Conservation (phyloP, 1,284 basidiomycete genomes). For the Sanghuangporus baumii region DNA sequence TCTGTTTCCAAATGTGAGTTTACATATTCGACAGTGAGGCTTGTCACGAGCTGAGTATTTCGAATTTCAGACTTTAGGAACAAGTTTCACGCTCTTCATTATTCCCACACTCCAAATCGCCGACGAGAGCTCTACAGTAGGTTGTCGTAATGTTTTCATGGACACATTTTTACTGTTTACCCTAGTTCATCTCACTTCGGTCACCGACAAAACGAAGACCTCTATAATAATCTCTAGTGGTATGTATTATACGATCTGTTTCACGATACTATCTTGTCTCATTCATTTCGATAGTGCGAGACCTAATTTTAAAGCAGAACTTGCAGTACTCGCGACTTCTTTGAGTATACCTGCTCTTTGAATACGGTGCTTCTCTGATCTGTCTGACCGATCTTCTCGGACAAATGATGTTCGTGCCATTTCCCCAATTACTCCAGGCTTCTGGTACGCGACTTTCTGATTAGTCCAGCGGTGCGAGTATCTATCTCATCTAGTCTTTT, state of each 20-base stretch:
- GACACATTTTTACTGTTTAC: not conserved
- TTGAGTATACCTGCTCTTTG: conserved; percentile 6
- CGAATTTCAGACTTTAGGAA: conserved; percentile 54
- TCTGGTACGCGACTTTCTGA: not conserved
- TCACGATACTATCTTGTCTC: not conserved
- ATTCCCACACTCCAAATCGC: conserved; percentile 58
- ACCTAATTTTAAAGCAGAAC: conserved; percentile 38
- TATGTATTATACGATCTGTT: conserved; percentile 21
- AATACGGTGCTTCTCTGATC: not conserved
- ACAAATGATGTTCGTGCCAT: not conserved
- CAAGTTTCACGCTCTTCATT: conserved; percentile 67
- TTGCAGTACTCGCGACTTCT: conserved; percentile 28
- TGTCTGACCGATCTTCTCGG: not conserved
- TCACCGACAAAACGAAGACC: conserved; percentile 52
- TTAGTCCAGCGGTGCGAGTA: not conserved
- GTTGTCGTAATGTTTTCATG: conserved; percentile 23
- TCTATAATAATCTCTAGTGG: conserved; percentile 38
- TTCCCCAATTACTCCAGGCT: not conserved
- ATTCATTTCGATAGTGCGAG: conserved; percentile 31
- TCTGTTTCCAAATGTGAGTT: conserved; percentile 62
- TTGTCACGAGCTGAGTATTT: not conserved
- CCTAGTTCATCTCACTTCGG: conserved; percentile 71
- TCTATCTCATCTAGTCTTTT: not conserved
- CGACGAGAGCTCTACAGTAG: conserved; percentile 64
- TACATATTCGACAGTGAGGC: not conserved